Conservation (phyloP, 2,329 filamentous ascomycete genomes). For the Coniochaeta sp. region DNA sequence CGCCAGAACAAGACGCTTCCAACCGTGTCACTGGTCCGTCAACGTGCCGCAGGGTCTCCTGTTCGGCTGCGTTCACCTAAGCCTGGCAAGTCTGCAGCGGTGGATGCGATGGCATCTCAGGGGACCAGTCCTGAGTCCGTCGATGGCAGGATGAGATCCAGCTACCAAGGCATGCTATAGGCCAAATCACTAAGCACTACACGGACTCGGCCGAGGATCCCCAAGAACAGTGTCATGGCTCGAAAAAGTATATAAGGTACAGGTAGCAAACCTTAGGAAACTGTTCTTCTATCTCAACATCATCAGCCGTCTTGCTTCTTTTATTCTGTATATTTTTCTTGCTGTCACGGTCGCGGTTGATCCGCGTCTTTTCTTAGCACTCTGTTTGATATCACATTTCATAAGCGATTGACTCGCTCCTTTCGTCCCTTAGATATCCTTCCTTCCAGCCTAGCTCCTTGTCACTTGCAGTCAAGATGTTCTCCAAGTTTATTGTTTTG, state of each 20-base stretch:
- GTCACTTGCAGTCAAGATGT: constrained; percentile 10
- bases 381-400: neutral
- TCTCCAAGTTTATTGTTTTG: constrained; percentile 17
- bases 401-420: neutral
- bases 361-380: constrained; percentile 1
- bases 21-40: neutral
- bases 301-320: neutral
- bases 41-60: neutral
- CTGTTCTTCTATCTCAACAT: neutral
- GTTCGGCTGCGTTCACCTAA: neutral
- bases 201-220: no score
- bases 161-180: no score
- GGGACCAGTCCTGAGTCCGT: neutral
- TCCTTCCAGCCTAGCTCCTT: neutral
- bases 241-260: neutral
- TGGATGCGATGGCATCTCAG: neutral
- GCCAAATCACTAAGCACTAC: no score
- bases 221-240: neutral
- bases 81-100: neutral
- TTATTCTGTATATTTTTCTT: neutral
- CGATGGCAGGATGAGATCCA: no score
- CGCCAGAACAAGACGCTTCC: neutral
- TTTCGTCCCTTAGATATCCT: neutral
- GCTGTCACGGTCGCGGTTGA: constrained; percentile 6
- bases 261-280: neutral